phyloP scores from a whole-genome alignment of 441 rosid genomes.

The Aquilaria agallochum region DNA sequence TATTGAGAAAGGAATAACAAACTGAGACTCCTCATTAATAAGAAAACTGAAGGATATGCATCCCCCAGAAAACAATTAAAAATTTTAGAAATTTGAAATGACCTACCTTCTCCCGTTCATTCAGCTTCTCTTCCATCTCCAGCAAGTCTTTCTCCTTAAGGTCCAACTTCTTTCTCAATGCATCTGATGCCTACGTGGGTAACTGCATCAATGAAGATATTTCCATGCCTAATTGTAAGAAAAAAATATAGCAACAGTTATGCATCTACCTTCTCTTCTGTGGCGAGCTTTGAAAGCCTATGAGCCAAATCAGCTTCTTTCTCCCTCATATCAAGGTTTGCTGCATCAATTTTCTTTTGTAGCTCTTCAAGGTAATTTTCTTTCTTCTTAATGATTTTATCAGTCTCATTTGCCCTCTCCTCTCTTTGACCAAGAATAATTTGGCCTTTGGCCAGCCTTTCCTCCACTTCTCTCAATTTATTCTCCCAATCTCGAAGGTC shows the following conservation, averaged over 20 bases:
- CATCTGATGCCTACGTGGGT: constrained; percentile 38
- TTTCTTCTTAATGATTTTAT: constrained; percentile 61
- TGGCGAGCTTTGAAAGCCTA: constrained; percentile 48
- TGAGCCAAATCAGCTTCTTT: constrained; percentile 60
- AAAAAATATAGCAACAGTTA: no score
- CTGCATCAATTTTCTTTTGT: constrained; percentile 66
- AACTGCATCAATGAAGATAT: no score
- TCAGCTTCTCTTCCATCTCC: constrained; percentile 63
- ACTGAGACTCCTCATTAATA: no score
- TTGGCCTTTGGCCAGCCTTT: constrained; percentile 67
- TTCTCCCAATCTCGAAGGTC: constrained; percentile 90
- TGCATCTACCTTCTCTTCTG: constrained; percentile 60
- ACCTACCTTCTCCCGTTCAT: constrained; percentile 68
- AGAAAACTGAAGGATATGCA: no score
- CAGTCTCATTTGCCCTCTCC: constrained; percentile 77
- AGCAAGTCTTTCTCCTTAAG: constrained; percentile 53
- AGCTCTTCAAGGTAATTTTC: constrained; percentile 75
- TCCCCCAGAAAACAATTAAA: background rate
- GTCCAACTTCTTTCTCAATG: constrained; percentile 51
- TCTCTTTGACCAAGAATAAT: constrained; percentile 80
- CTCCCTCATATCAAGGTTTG: constrained; percentile 39
- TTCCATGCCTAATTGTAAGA: no score
- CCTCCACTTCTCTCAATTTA: constrained; percentile 82
- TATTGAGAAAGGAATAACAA: no score
- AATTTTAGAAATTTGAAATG: constrained; percentile 5